These are phyloP conservation scores for Camellia japonica DNA, from an alignment of 148 eudicot species.

Conservation along the genomic window DNA sequence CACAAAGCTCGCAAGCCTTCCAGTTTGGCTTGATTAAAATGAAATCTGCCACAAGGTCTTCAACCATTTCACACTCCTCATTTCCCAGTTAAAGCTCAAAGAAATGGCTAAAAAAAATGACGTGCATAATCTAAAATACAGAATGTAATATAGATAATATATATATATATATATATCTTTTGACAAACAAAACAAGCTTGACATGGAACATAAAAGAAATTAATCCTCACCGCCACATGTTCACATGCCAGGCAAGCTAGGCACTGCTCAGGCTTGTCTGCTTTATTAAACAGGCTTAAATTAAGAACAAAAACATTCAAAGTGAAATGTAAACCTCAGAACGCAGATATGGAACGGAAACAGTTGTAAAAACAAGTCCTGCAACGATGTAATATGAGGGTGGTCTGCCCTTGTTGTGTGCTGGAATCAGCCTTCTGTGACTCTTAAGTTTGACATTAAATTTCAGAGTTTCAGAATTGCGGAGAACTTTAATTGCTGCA, in stretches of 20 bases:
- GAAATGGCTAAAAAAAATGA: too few species aligned
- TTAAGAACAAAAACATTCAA: neutral
- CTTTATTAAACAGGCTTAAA: neutral
- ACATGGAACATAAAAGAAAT: neutral
- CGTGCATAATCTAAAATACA: too few species aligned
- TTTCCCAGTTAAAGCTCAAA: too few species aligned
- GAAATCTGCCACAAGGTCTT: too few species aligned
- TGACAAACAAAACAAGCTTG: neutral
- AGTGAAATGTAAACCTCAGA: slow-evolving; percentile 61
- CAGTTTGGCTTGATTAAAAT: too few species aligned
- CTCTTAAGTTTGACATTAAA: slow-evolving; percentile 59
- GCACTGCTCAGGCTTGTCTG: neutral
- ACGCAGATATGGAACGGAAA: slow-evolving; percentile 92
- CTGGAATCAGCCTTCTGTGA: slow-evolving; percentile 70
- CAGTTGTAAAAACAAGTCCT: slow-evolving; percentile 79
- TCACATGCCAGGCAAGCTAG: neutral
- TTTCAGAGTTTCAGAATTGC: slow-evolving; percentile 47
- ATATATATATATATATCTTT: too few species aligned
- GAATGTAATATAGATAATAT: too few species aligned
- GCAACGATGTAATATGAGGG: slow-evolving; percentile 91
- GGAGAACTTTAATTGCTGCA: slow-evolving; percentile 71
- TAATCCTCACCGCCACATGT: neutral
- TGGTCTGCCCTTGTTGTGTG: slow-evolving; percentile 81
- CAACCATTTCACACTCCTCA: too few species aligned
- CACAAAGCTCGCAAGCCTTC: too few species aligned